These are phyloP conservation scores for Synchytrium microbalum DNA, from an alignment of 371 early-diverging fungal genomes.

Conservation along the genomic window DNA sequence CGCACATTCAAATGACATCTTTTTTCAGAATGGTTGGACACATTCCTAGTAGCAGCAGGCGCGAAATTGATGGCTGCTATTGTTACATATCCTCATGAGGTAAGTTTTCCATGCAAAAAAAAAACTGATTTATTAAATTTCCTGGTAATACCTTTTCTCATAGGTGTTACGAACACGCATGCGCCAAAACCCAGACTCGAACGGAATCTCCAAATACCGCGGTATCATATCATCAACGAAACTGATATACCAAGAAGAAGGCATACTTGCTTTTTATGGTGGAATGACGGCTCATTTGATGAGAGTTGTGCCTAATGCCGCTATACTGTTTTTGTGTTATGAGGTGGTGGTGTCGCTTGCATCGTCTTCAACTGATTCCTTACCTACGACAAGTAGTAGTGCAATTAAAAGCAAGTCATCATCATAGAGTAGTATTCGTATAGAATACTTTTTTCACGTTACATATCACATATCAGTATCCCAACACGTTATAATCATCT, in stretches of 20 bases:
- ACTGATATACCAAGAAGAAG: slow-evolving; percentile 76
- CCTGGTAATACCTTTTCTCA: slow-evolving; percentile 9
- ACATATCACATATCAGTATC: no score
- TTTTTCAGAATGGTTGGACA: slow-evolving; percentile 37
- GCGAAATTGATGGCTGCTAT: slow-evolving; percentile 86
- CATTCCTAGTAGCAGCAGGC: slow-evolving; percentile 70
- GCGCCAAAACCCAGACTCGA: slow-evolving; percentile 60
- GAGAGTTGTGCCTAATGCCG: slow-evolving; percentile 93
- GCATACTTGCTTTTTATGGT: slow-evolving; percentile 79
- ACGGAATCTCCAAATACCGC: slow-evolving; percentile 54
- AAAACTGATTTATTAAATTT: slow-evolving; percentile 2
- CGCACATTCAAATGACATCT: no score
- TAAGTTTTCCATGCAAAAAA: slow-evolving; percentile 2
- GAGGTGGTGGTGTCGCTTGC: slow-evolving; percentile 82
- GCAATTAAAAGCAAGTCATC: no score
- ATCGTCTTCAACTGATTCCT: no score
- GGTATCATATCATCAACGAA: slow-evolving; percentile 66
- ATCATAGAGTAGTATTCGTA: no score
- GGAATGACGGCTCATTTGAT: slow-evolving; percentile 91
- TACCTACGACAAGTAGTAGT: no score
- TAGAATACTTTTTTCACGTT: no score
- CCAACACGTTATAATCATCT: no score
- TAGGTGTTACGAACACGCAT: slow-evolving; percentile 81
- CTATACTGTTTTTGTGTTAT: slow-evolving; percentile 90
- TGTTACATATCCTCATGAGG: slow-evolving; percentile 66